Evolutionary conservation across 331 rosid species (phyloP).

Genomic region (Saraca asoca): DNA sequence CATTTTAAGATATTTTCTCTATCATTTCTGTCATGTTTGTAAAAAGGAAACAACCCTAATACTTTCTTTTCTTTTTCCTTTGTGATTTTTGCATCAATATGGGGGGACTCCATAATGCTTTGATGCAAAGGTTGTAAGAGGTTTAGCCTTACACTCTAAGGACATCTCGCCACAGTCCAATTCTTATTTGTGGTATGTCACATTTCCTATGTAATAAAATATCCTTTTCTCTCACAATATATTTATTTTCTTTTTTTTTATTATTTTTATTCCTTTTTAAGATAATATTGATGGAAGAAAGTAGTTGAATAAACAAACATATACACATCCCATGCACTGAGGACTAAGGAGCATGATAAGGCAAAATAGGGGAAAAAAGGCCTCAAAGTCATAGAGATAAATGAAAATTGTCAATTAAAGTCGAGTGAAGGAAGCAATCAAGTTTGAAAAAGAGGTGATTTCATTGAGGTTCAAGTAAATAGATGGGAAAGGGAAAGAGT

Average conservation of each 20-base stretch:
- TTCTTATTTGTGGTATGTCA: constrained; percentile 34
- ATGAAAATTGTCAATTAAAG: too few species aligned
- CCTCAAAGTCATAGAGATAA: too few species aligned
- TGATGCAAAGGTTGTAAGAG: constrained; percentile 45
- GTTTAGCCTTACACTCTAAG: constrained; percentile 44
- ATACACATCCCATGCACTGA: too few species aligned
- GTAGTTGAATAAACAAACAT: constrained; percentile 20
- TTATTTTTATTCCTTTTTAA: constrained; percentile 7
- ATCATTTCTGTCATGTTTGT: constrained; percentile 49
- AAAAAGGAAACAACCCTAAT: constrained; percentile 27
- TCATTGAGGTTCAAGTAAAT: too few species aligned
- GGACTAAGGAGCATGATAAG: too few species aligned
- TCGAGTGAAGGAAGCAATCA: too few species aligned
- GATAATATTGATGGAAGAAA: constrained; percentile 27
- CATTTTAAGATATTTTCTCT: constrained; percentile 32
- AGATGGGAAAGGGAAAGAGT: too few species aligned
- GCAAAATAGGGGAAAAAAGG: too few species aligned
- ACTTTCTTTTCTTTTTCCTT: constrained; percentile 4
- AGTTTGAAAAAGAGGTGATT: too few species aligned
- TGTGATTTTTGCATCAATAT: constrained; percentile 47
- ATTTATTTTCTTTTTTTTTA: too few species aligned
- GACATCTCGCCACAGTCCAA: constrained; percentile 43
- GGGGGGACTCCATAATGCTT: constrained; percentile 52
- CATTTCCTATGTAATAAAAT: too few species aligned
- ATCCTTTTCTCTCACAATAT: constrained; percentile 33